These are phyloP conservation scores for Kwoniella sp. DNA, from an alignment of 768 basidiomycete genomes.

Conservation along the genomic window DNA sequence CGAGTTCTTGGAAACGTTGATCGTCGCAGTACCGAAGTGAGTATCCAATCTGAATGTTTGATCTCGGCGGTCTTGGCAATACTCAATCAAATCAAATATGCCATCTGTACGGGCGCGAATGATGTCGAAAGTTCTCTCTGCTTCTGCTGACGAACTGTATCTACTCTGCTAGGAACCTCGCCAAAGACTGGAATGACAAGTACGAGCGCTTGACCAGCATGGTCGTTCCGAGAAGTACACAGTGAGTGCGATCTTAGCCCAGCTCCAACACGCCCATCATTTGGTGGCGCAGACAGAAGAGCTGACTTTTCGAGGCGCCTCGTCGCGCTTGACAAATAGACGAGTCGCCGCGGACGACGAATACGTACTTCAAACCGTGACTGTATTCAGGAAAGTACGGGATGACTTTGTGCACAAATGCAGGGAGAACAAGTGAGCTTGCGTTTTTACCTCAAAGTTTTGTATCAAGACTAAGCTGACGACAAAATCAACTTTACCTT, in stretches of 20 bases:
- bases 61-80: too few species aligned
- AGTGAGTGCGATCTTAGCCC: slow-evolving; percentile 60
- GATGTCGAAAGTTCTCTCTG: too few species aligned
- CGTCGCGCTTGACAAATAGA: slow-evolving; percentile 56
- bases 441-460: neutral
- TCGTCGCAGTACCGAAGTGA: slow-evolving; percentile 94
- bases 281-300: too few species aligned
- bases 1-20: slow-evolving; percentile 87
- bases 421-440: slow-evolving; percentile 83
- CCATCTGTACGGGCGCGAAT: too few species aligned
- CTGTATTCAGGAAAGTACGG: slow-evolving; percentile 84
- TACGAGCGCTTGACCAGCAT: slow-evolving; percentile 86
- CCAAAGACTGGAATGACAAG: slow-evolving; percentile 83
- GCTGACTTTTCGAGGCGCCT: too few species aligned
- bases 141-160: too few species aligned
- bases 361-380: slow-evolving; percentile 78
- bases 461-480: neutral
- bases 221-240: slow-evolving; percentile 90
- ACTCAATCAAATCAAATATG: too few species aligned
- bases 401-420: slow-evolving; percentile 94
- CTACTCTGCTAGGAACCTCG: slow-evolving; percentile 69
- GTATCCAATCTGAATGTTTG: too few species aligned
- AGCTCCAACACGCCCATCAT: too few species aligned
- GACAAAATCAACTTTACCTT: neutral
- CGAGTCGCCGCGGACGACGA: slow-evolving; percentile 82